Conservation (phyloP, 2,329 filamentous ascomycete genomes). For the Sphaceloma murrayae region DNA sequence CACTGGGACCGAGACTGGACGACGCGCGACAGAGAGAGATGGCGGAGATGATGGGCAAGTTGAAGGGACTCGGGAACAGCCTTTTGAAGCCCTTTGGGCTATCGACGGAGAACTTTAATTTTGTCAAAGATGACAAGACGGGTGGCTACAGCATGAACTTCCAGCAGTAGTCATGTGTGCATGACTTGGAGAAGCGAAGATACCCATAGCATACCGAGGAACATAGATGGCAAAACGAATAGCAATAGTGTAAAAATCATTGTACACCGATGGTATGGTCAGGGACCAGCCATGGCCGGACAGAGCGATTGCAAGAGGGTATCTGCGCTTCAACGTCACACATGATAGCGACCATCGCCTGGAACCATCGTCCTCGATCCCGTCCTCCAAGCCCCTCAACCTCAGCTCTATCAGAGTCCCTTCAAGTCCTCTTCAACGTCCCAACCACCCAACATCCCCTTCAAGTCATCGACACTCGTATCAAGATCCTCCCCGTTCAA, state of each 20-base stretch:
- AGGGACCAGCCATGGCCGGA: too few relatives aligned
- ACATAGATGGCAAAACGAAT: neutral
- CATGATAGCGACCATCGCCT: too few relatives aligned
- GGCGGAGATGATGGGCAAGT: slow-evolving; percentile 94
- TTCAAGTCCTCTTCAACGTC: slow-evolving; percentile 7
- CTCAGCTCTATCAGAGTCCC: neutral
- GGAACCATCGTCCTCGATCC: neutral
- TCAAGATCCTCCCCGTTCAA: slow-evolving; percentile 1
- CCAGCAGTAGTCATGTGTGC: slow-evolving; percentile 38
- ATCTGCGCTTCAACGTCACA: too few relatives aligned
- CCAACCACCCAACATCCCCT: slow-evolving; percentile 9
- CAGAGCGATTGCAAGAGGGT: too few relatives aligned
- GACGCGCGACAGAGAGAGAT: slow-evolving; percentile 78
- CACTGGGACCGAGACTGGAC: slow-evolving; percentile 60
- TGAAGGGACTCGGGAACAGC: slow-evolving; percentile 86
- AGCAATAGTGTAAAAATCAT: neutral
- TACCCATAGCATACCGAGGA: neutral
- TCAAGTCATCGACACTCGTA: slow-evolving; percentile 1
- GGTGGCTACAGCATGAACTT: slow-evolving; percentile 96
- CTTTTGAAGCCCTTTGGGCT: slow-evolving; percentile 88
- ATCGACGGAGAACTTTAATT: slow-evolving; percentile 89
- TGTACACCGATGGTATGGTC: too few relatives aligned
- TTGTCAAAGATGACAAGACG: slow-evolving; percentile 78
- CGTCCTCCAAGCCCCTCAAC: neutral
- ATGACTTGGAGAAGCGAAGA: too few relatives aligned